Percentiles rank a stretch among this genome's conserved stretches.
These are phyloP conservation scores for Podila minutissima DNA, from an alignment of 192 early-diverging fungal species.

Conservation along the genomic window DNA sequence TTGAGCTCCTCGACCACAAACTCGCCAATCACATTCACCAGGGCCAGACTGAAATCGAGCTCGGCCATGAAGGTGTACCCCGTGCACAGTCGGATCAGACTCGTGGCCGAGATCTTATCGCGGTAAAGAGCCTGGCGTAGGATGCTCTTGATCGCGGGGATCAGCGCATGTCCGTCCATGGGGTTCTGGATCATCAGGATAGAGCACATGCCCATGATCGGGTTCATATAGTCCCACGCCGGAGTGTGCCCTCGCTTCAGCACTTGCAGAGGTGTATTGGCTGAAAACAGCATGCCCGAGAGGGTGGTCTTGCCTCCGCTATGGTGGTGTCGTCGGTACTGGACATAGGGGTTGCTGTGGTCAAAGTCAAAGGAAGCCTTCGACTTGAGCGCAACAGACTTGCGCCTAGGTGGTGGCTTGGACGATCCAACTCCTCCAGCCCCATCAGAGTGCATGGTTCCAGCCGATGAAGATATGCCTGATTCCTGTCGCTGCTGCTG, in stretches of 20 bases:
- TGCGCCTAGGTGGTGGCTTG: neutral
- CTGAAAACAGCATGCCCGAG: neutral
- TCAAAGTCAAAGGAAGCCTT: slow-evolving; percentile 11
- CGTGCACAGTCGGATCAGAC: slow-evolving; percentile 54
- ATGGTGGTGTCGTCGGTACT: slow-evolving; percentile 1
- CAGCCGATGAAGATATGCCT: neutral
- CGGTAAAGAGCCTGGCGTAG: slow-evolving; percentile 57
- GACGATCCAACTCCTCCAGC: neutral
- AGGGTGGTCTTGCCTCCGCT: neutral
- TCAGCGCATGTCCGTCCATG: slow-evolving; percentile 50
- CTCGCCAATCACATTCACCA: slow-evolving; percentile 56
- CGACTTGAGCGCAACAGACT: slow-evolving; percentile 7
- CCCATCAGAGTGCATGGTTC: neutral
- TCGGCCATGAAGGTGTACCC: slow-evolving; percentile 54
- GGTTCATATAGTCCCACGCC: slow-evolving; percentile 59
- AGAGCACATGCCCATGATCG: slow-evolving; percentile 59
- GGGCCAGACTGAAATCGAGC: slow-evolving; percentile 38
- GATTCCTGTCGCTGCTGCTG: neutral
- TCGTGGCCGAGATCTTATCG: slow-evolving; percentile 51
- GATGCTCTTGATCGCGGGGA: slow-evolving; percentile 52
- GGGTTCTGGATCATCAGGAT: slow-evolving; percentile 61
- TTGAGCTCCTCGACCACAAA: slow-evolving; percentile 57
- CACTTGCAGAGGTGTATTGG: neutral
- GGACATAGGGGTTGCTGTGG: slow-evolving; percentile 11
- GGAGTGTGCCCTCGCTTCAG: neutral